Percentiles rank a stretch among this genome's conserved stretches.
Evolutionary conservation across 192 early-diverging fungal genomes (phyloP).

Genomic region (Umbelopsis sp.): DNA sequence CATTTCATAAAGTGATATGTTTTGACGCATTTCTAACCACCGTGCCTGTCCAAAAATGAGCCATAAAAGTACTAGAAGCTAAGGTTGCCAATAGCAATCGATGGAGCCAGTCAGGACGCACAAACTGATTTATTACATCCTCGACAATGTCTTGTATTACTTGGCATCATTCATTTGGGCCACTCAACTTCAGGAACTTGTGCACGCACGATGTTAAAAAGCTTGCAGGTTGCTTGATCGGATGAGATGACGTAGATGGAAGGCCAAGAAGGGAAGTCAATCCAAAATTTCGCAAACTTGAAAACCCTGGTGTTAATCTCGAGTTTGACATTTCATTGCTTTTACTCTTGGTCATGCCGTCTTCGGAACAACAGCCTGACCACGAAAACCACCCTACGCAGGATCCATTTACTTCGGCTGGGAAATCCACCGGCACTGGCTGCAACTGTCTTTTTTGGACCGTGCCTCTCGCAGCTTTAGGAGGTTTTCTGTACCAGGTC

Average conservation of each 20-base stretch:
- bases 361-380: neutral
- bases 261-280: neutral
- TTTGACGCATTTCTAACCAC: neutral
- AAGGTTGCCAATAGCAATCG: too few relatives aligned
- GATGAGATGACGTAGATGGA: too few relatives aligned
- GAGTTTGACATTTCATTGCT: neutral
- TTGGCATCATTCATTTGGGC: too few relatives aligned
- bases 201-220: too few relatives aligned
- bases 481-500: conserved; percentile 34
- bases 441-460: conserved; percentile 23
- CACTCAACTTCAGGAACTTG: too few relatives aligned
- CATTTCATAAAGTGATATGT: neutral
- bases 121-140: too few relatives aligned
- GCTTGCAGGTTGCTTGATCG: too few relatives aligned
- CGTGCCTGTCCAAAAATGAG: too few relatives aligned
- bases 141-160: too few relatives aligned
- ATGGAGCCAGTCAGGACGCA: too few relatives aligned
- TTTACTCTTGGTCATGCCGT: neutral
- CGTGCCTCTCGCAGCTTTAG: conserved; percentile 31
- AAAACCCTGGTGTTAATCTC: neutral
- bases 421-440: conserved; percentile 33
- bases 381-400: conserved; percentile 29
- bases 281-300: neutral
- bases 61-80: too few relatives aligned
- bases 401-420: conserved; percentile 37